A percentile compares a stretch with the other conserved stretches of the same genome.
Evolutionary conservation across 2,329 filamentous ascomycete genomes (phyloP).

Genomic region (Knoxdaviesia capensis): DNA sequence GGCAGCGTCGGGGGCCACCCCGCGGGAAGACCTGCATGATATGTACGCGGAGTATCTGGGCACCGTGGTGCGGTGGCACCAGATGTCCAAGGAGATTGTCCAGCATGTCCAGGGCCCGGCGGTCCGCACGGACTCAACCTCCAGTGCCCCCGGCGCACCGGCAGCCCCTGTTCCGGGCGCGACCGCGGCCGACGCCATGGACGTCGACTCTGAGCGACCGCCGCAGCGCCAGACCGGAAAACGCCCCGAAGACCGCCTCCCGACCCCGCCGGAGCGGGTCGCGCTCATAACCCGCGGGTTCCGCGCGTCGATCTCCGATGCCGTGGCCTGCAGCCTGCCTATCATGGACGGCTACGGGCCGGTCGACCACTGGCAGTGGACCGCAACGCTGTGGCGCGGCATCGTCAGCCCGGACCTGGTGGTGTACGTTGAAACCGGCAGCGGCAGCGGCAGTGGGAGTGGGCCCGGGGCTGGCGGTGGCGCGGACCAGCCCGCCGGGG

Average conservation of each 20-base stretch:
- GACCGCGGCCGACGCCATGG: too few relatives aligned
- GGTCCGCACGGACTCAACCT: too few relatives aligned
- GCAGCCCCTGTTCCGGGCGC: too few relatives aligned
- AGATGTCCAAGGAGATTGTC: constrained; percentile 50
- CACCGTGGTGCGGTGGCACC: constrained; percentile 55
- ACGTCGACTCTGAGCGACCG: too few relatives aligned
- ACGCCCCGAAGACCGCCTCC: neutral
- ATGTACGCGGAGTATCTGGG: constrained; percentile 41
- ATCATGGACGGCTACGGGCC: constrained; percentile 61
- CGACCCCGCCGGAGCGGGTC: constrained; percentile 26
- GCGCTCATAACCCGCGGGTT: constrained; percentile 61
- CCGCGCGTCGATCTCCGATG: constrained; percentile 59
- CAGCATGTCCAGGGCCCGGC: constrained; percentile 15
- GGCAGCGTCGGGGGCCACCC: constrained; percentile 1
- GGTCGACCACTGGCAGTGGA: constrained; percentile 95
- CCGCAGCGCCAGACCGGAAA: neutral
- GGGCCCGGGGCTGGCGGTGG: too few relatives aligned
- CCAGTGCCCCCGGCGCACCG: too few relatives aligned
- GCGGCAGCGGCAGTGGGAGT: too few relatives aligned
- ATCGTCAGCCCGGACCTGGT: constrained; percentile 66
- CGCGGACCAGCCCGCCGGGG: too few relatives aligned
- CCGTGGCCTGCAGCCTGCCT: constrained; percentile 51
- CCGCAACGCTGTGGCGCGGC: constrained; percentile 81
- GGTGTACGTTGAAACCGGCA: constrained; percentile 31
- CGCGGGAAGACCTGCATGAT: constrained; percentile 11